Evolutionary conservation across 129 eudicot genomes (phyloP), one percentile per base, ranked within the genome.

Genomic region (Lactuca sativa): DNA sequence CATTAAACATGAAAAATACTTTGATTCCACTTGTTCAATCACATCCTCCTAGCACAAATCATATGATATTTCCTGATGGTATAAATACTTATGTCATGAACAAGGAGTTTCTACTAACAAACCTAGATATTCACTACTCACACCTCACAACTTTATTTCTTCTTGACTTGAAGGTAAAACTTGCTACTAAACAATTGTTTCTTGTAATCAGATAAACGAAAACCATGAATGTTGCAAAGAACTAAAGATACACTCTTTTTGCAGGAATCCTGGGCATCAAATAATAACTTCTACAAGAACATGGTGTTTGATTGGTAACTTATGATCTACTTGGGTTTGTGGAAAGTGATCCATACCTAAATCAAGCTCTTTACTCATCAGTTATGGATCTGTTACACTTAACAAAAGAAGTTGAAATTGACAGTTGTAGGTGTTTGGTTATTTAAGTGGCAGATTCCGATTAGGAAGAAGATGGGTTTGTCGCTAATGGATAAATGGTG

Each of bases 251-350:
- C 11, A 25, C 55, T 32, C 47, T 51, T 25, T 61, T 83, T 54
- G 21, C 63, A 93, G 97, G 98, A 68, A 75, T 87, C 58, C 86
- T 91, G 0, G 90, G 97, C 16, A 73, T 93, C 52, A 85, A 78
- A 49, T 47, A 16, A 71, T 74, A 84, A n/a, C 82, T 93, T 32
- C 84, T 89, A 41, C 90, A 89, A 80, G 95, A 89, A 60, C 90
- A 83, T 62, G 95, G 97, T 37, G 86, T 93, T 66, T 90, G 95
- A 49, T 79, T 89, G 77, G 81, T 93, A 59, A 85, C 88, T 68
- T 93, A 89, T 52, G 98, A 93, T 78, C 95, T 87, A 41, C 98
- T 95, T 15, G 95, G 98, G 48, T 93, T 93, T 69, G 95, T 97
- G 52, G 97, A 93, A 81, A 93, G 98, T 38, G 97, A 93, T 75